phyloP scores from a whole-genome alignment of 129 eudicot species.

The Saussurea involucrata region DNA sequence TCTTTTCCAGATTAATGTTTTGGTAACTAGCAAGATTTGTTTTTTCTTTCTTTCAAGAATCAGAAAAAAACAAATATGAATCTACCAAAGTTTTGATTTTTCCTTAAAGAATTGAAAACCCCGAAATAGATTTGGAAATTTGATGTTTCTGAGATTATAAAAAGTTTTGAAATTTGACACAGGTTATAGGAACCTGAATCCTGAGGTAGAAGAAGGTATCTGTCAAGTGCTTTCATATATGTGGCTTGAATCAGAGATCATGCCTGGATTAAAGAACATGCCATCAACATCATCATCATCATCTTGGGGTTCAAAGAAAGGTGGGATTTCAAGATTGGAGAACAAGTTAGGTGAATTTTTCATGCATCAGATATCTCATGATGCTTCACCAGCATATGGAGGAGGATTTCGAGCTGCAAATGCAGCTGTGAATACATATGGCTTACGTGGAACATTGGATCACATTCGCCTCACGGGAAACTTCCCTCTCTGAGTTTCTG shows the following conservation, averaged over 20 bases:
- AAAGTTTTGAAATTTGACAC: constrained; percentile 18
- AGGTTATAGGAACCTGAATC: constrained; percentile 80
- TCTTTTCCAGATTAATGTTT: neutral
- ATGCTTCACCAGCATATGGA: constrained; percentile 95
- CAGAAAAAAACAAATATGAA: neutral
- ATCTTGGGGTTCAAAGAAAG: constrained; percentile 60
- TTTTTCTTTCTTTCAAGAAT: neutral
- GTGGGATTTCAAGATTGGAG: constrained; percentile 65
- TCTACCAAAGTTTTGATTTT: neutral
- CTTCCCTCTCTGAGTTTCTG: constrained; percentile 47
- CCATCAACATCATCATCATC: constrained; percentile 69
- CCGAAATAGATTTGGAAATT: neutral
- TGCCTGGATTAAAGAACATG: constrained; percentile 55
- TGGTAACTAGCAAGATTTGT: neutral
- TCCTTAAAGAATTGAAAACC: neutral
- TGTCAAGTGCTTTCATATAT: constrained; percentile 94
- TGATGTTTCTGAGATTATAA: neutral
- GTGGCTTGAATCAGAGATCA: constrained; percentile 99
- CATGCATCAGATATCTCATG: constrained; percentile 83
- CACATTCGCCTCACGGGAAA: constrained; percentile 76
- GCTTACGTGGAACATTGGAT: constrained; percentile 78
- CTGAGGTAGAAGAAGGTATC: constrained; percentile 94
- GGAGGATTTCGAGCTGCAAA: constrained; percentile 88
- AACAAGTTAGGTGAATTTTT: constrained; percentile 82
- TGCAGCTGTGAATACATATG: constrained; percentile 77